phyloP scores from a whole-genome alignment of 2,329 filamentous ascomycete species.

The Piedraia hortae region DNA sequence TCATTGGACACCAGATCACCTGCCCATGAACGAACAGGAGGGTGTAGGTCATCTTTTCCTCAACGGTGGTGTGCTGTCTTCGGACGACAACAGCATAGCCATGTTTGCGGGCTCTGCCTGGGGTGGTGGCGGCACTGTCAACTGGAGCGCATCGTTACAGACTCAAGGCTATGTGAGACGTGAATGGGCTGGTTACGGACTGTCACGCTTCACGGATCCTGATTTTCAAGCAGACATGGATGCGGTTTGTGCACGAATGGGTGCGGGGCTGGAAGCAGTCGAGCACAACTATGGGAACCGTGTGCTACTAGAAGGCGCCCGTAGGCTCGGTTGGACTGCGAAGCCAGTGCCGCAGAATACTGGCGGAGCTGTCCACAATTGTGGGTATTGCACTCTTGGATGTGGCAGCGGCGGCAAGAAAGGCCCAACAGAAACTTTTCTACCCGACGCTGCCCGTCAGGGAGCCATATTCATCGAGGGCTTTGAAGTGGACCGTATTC shows the following conservation, averaged over 20 bases:
- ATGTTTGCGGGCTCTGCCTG: conserved; percentile 44
- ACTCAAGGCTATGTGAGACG: conserved; percentile 50
- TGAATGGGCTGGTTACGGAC: conserved; percentile 45
- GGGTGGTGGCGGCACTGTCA: conserved; percentile 70
- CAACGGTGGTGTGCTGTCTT: conserved; percentile 32
- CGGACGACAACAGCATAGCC: conserved; percentile 21
- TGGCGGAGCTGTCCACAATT: conserved; percentile 44
- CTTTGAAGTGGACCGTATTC: conserved; percentile 39
- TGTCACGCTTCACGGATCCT: conserved; percentile 45
- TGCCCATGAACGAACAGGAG: conserved; percentile 42
- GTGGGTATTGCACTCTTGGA: conserved; percentile 32
- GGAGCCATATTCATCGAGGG: conserved; percentile 69
- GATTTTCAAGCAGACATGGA: conserved; percentile 60
- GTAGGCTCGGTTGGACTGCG: conserved; percentile 44
- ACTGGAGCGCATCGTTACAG: conserved; percentile 45
- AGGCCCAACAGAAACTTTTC: conserved; percentile 47
- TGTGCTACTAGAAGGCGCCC: conserved; percentile 45
- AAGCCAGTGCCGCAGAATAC: conserved; percentile 55
- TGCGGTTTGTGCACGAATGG: conserved; percentile 52
- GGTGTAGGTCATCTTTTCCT: conserved; percentile 41
- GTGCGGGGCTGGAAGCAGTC: conserved; percentile 36
- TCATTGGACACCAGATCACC: conserved; percentile 40
- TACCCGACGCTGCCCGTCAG: conserved; percentile 50
- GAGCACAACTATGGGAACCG: conserved; percentile 47
- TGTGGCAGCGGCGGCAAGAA: conserved; percentile 44